phyloP scores from a whole-genome alignment of 179 eudicot species.

The Gypsophila paniculata region DNA sequence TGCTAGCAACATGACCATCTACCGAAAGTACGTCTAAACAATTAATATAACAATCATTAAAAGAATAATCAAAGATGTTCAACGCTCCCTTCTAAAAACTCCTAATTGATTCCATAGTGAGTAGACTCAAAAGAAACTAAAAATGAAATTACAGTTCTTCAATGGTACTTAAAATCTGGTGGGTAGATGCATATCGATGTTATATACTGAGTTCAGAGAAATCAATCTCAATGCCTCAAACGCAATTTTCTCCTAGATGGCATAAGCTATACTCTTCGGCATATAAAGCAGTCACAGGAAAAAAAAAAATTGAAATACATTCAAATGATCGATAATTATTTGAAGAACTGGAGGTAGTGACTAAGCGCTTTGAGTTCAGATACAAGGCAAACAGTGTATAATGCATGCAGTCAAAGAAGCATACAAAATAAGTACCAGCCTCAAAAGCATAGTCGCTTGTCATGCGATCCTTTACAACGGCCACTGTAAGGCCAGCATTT shows the following conservation, averaged over 20 bases:
- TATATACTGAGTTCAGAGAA: not conserved
- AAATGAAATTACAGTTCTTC: constrained; percentile 1
- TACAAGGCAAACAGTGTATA: not conserved
- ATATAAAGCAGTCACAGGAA: not conserved
- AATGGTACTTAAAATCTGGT: constrained; percentile 4
- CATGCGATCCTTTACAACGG: constrained; percentile 94
- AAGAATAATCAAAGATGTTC: not conserved
- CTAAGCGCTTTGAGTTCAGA: constrained; percentile 11
- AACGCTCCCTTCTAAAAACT: not conserved
- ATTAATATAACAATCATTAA: not conserved
- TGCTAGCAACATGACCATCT: no score
- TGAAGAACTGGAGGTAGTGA: not conserved
- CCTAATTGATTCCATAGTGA: not conserved
- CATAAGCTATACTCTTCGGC: not conserved
- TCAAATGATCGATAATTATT: not conserved
- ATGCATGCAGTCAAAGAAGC: constrained; percentile 21
- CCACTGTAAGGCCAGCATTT: constrained; percentile 97
- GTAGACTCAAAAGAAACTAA: constrained; percentile 1
- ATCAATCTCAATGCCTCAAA: constrained; percentile 6
- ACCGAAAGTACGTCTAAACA: no score
- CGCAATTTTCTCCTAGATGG: not conserved
- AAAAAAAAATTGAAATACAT: constrained; percentile 8
- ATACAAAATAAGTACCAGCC: constrained; percentile 57
- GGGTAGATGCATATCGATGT: not conserved
- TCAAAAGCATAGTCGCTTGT: constrained; percentile 95